Conservation (phyloP, 2,329 filamentous ascomycete species). For the Penicillium concentricum region DNA sequence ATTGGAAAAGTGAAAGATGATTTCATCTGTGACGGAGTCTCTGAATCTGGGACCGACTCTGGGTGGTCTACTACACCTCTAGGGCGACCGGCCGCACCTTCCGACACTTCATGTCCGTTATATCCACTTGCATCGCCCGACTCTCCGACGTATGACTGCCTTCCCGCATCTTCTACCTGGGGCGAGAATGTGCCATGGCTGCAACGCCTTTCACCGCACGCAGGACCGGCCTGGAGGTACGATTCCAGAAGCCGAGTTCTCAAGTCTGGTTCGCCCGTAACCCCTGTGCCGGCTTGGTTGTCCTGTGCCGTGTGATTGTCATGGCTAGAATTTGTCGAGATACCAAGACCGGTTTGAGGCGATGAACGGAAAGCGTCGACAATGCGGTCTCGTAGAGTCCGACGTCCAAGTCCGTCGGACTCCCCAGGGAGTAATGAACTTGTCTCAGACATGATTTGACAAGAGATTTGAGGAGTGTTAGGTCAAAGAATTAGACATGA, state of each 20-base stretch:
- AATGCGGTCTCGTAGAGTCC: conserved; percentile 34
- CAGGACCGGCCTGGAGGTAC: conserved; percentile 37
- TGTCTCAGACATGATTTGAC: conserved; percentile 27
- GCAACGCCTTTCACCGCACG: conserved; percentile 51
- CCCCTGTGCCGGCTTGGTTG: conserved; percentile 7
- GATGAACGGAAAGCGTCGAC: conserved; percentile 31
- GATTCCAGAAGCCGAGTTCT: conserved; percentile 41
- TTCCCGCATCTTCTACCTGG: conserved; percentile 57
- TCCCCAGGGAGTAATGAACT: conserved; percentile 21
- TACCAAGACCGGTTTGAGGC: conserved; percentile 14
- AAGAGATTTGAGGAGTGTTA: not conserved
- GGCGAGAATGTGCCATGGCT: conserved; percentile 77
- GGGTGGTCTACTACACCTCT: conserved; percentile 43
- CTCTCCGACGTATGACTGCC: conserved; percentile 40
- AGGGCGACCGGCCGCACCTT: conserved; percentile 22
- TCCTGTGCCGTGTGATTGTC: not conserved
- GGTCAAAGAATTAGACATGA: not conserved
- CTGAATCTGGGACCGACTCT: conserved; percentile 53
- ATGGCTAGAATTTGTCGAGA: not conserved
- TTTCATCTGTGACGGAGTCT: conserved; percentile 67
- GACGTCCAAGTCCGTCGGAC: conserved; percentile 21
- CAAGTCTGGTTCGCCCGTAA: conserved; percentile 27
- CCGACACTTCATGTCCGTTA: conserved; percentile 33
- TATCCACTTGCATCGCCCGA: conserved; percentile 28
- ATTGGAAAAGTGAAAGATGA: conserved; percentile 72